Evolutionary conservation across 108 stramenopile genomes (phyloP).

Genomic region (Nannochloropsis oceanica): DNA sequence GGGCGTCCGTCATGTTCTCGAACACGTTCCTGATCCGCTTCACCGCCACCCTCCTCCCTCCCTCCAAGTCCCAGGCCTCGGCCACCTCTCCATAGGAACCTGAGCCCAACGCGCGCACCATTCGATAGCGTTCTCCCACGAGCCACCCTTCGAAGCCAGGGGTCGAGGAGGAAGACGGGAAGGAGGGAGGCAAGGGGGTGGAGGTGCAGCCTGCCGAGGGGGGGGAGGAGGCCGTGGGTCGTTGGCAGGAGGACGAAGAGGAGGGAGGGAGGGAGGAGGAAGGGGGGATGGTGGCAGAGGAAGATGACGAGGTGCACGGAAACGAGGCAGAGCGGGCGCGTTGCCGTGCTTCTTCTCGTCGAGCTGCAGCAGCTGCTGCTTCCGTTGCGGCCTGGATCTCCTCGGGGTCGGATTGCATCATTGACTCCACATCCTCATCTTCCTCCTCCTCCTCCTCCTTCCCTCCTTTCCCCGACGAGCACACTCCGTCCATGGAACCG

Average conservation of each 20-base stretch:
- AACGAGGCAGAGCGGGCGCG: too few species aligned
- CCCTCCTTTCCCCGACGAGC: too few species aligned
- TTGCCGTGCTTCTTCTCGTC: too few species aligned
- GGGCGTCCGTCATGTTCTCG: constrained; percentile 77
- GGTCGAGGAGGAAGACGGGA: background rate
- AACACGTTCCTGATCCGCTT: constrained; percentile 81
- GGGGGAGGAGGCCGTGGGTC: background rate
- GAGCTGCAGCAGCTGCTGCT: too few species aligned
- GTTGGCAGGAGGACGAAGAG: background rate
- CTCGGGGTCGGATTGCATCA: too few species aligned
- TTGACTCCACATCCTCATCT: too few species aligned
- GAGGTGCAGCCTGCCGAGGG: background rate
- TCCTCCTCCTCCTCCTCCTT: too few species aligned
- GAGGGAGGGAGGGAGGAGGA: background rate
- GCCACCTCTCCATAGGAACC: constrained; percentile 96
- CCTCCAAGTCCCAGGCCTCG: constrained; percentile 60
- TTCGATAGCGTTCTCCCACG: constrained; percentile 69
- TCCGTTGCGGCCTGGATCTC: too few species aligned
- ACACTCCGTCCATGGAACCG: too few species aligned
- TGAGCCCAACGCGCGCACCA: constrained; percentile 65
- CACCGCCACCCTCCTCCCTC: constrained; percentile 62
- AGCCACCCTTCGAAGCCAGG: constrained; percentile 60
- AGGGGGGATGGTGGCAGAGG: background rate
- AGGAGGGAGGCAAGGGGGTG: background rate
- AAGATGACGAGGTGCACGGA: background rate